Evolutionary conservation across 2,329 filamentous ascomycete genomes (phyloP), one percentile per base, ranked within the genome.

Genomic region (Neopestalotiopsis rosae): DNA sequence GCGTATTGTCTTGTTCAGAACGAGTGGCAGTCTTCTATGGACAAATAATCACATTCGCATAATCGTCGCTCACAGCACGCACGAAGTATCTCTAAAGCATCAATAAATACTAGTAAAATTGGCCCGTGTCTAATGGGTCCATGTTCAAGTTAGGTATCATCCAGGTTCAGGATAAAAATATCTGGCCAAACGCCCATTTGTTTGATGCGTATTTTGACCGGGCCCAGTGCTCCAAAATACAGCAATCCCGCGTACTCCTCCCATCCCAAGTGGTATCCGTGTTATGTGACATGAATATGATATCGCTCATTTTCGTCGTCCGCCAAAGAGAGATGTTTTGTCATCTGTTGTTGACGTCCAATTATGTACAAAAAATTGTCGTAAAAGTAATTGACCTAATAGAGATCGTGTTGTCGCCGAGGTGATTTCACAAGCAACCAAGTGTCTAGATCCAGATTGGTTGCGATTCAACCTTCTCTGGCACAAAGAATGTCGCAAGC

Each of bases 401-500:
- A 66, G 64, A 32, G 68, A 49, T 59, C 12, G 14, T 20, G 34
- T 17, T 32, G 20, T 56, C 42, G 45, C 57, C 65, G n/a, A 59
- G 45, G 68, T 61, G 17, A 59, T 32, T 42, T 42, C 45, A 52
- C 24, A 64, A 65, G 68, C 49, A 38, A 38, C 20, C 62, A 65
- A 59, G n/a, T 32, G 24, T 65, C 74, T 66, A 89, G 71, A 89
- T 89, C 87, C 87, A 89, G 66, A 85, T 79, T 13, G 81, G 73
- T 61, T 75, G 74, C 34, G 73, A 70, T 58, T 82, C 81, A 12
- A 76, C 49, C n/a, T 72, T 70, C 45, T 77, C 74, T 6, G 73
- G 71, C 32, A 69, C 83, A 76, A 92, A 91, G 78, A 91, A 89
- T 69, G 84, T 86, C 64, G 86, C 80, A 74, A 92, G 87, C 14